Conservation (phyloP, 2,329 filamentous ascomycete genomes). For the Diaporthe humulicola region DNA sequence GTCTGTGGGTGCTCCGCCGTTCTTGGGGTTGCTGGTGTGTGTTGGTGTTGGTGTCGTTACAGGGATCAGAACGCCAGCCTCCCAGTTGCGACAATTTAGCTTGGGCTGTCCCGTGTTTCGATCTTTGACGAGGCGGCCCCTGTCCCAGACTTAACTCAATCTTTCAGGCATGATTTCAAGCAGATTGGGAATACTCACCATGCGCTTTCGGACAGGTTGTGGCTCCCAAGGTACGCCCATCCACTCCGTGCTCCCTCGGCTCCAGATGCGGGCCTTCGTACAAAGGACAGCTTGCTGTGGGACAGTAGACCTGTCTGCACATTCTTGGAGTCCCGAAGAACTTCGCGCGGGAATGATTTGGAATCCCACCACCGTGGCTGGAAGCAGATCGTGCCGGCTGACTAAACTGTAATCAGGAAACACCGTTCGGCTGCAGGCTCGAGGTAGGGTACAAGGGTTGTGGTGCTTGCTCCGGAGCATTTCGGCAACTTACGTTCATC, state of each 20-base stretch:
- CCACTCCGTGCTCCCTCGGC: constrained; percentile 51
- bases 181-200: constrained; percentile 70
- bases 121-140: constrained; percentile 80
- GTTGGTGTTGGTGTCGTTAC: constrained; percentile 51
- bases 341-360: constrained; percentile 76
- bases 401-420: constrained; percentile 52
- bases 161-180: constrained; percentile 30
- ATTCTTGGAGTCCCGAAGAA: constrained; percentile 83
- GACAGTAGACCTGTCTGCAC: constrained; percentile 80
- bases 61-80: constrained; percentile 88
- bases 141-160: constrained; percentile 31
- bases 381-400: constrained; percentile 87
- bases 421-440: constrained; percentile 5
- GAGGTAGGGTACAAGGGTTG: constrained; percentile 35
- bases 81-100: constrained; percentile 92
- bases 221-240: constrained; percentile 91
- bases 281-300: constrained; percentile 84
- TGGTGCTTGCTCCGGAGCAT: constrained; percentile 4
- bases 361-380: constrained; percentile 79
- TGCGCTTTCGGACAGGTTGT: constrained; percentile 92
- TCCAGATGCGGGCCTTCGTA: constrained; percentile 48
- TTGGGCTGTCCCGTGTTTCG: constrained; percentile 76
- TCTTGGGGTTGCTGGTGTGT: constrained; percentile 28
- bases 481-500: constrained; percentile 59
- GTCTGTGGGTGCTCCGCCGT: constrained; percentile 1